Percentiles rank a stretch among this genome's conserved stretches.
Conservation (phyloP, 805 yeast genomes). For the Yarrowia sp. region DNA sequence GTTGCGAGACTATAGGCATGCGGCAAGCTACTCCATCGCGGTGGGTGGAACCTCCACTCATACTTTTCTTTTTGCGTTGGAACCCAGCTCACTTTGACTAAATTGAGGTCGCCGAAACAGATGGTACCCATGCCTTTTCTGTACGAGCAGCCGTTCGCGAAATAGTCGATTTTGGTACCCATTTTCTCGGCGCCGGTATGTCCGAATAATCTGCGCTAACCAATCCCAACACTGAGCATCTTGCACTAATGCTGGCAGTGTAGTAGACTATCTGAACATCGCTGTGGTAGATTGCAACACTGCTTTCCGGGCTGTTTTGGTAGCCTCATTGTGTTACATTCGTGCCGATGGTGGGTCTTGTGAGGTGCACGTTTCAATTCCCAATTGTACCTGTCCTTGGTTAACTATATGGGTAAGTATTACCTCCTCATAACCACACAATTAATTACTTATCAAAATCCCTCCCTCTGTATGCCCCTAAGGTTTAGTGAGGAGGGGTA, state of each 20-base stretch:
- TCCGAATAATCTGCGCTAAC: slow-evolving; percentile 12
- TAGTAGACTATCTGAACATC: not conserved
- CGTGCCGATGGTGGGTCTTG: not conserved
- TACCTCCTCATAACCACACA: not conserved
- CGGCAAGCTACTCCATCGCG: slow-evolving; percentile 12
- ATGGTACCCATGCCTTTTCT: slow-evolving; percentile 23
- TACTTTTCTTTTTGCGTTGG: not conserved
- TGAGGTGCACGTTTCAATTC: not conserved
- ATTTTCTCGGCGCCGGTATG: not conserved
- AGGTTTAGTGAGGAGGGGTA: not conserved
- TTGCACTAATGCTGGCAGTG: slow-evolving; percentile 6
- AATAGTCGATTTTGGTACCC: not conserved
- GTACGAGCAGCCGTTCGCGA: slow-evolving; percentile 2
- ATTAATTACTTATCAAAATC: not conserved
- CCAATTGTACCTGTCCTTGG: not conserved
- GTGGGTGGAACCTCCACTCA: not conserved
- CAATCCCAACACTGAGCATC: slow-evolving; percentile 13
- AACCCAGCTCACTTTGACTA: slow-evolving; percentile 16
- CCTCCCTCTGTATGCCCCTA: not conserved
- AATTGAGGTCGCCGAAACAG: slow-evolving; percentile 7
- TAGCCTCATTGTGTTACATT: not conserved
- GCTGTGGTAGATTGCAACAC: not conserved
- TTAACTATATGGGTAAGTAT: not conserved
- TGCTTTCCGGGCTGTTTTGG: not conserved
- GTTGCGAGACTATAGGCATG: slow-evolving; percentile 13